A percentile compares a stretch with the other conserved stretches of the same genome.
Conservation (phyloP, 768 basidiomycete species). For the Boletus rex-veris region DNA sequence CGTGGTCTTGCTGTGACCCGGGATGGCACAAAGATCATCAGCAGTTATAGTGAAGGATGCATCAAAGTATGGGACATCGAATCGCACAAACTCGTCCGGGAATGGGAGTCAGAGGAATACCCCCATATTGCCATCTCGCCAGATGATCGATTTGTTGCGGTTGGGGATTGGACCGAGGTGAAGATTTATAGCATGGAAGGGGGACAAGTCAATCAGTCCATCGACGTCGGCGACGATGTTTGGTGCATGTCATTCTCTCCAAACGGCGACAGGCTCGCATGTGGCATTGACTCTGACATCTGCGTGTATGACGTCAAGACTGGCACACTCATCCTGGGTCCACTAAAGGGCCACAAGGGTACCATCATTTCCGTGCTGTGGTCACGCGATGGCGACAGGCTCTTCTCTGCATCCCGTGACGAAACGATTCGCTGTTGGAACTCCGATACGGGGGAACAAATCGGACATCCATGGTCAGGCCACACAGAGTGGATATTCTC, state of each 20-base stretch:
- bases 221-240: background rate
- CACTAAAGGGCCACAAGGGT: no score
- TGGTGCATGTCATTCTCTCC: background rate
- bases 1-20: background rate
- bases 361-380: no score
- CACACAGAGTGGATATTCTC: no score
- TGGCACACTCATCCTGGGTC: no score
- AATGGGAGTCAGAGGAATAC: background rate
- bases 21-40: background rate
- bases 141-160: background rate
- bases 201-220: background rate
- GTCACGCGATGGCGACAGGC: no score
- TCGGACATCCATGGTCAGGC: no score
- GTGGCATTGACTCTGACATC: background rate
- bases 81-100: background rate
- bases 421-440: no score
- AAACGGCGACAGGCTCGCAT: background rate
- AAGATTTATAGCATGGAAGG: background rate
- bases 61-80: background rate
- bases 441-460: no score
- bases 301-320: no score
- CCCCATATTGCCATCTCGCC: background rate
- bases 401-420: no score
- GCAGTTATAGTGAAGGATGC: accelerated
- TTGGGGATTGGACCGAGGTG: background rate